Evolutionary conservation across 768 basidiomycete species (phyloP), one percentile per base, ranked within the genome.

Genomic region (Boletus speciosus): DNA sequence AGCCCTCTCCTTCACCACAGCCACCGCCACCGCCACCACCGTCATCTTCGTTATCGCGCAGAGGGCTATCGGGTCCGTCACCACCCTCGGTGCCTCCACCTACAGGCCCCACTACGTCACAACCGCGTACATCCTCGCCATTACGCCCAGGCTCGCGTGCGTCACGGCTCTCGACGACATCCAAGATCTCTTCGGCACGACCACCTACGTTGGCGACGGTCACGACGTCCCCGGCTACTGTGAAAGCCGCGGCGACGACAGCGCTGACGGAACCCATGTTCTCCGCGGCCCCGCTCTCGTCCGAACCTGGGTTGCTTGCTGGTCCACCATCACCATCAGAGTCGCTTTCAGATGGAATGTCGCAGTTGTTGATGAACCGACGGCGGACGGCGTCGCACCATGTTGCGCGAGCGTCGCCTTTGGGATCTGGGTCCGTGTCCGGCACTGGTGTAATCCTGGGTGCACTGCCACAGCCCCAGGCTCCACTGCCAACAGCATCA

Each of bases 141-240:
- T 68, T 87, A 44, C 82, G 89, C 8, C 85, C 89, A 35, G 85
- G 78, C 6, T 90, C 89, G 6, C 79, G 88, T 39, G 82, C 86
- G 6, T 90, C 88, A 2, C 79, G 85, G 16, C 66, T 84, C 21
- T 89, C 88, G 3, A 78, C 81, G 6, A 80, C 86, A 1, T 91
- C 89, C 9, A 78, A 75, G 51, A 85, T 89, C 64, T 89, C 88
- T 7, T 74, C 78, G 0, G 80, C 76, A 31, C 82, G 86, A 35
- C 74, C 84, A 29, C 86, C 88, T 14, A 74, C 77, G 1, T 71
- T 89, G 49, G 84, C 81, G 44, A 74, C 76, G 2, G 73, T 73
- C 19, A 66, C 78, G 15, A 71, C 71, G 40, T 72, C 78, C 0
- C 62, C 79, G 0, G 61, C 73, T 35, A 60, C 71, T 19, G 68